phyloP scores from a whole-genome alignment of 257 asterid species.

The Nyctanthes arbortristis region DNA sequence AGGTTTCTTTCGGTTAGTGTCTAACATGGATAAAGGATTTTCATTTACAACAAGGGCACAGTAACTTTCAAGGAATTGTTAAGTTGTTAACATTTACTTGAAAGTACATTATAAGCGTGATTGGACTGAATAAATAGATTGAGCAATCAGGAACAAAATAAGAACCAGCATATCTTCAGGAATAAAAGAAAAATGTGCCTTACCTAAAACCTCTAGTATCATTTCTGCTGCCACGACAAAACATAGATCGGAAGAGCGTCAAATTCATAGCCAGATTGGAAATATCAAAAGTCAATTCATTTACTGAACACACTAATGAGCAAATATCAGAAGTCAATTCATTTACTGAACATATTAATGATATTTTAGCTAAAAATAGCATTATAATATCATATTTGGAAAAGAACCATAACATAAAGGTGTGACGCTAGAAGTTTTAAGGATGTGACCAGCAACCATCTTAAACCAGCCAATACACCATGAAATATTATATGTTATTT shows the following conservation, averaged over 20 bases:
- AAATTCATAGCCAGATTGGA: constrained; percentile 21
- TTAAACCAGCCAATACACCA: background rate
- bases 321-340: constrained; percentile 26
- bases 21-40: background rate
- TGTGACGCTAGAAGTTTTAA: background rate
- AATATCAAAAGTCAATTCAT: constrained; percentile 25
- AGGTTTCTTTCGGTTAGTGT: background rate
- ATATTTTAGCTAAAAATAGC: background rate
- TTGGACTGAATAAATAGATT: background rate
- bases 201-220: constrained; percentile 95
- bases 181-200: constrained; percentile 20
- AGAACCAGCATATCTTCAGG: constrained; percentile 7
- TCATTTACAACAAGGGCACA: background rate
- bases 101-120: constrained; percentile 4
- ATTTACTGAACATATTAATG: background rate
- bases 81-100: constrained; percentile 1
- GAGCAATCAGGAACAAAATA: constrained; percentile 20
- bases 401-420: constrained; percentile 5
- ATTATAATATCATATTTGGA: background rate
- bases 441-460: background rate
- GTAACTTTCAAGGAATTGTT: background rate
- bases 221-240: constrained; percentile 95
- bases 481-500: no score
- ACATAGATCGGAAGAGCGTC: constrained; percentile 64
- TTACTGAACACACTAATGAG: constrained; percentile 1